phyloP scores from a whole-genome alignment of 345 rosid genomes.

The Gossypium turneri region DNA sequence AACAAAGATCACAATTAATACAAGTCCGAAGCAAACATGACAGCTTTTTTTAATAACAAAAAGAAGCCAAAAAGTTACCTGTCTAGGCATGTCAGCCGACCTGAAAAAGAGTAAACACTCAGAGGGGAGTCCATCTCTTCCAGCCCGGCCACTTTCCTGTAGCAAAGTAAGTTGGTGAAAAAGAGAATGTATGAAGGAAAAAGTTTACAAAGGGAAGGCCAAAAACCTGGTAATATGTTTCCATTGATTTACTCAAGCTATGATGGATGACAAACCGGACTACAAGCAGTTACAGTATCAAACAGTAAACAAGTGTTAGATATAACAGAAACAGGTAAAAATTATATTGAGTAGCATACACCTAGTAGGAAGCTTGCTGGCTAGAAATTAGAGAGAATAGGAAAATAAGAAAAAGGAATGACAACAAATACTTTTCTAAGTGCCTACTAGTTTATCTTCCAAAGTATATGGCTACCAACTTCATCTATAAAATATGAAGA shows the following conservation, averaged over 20 bases:
- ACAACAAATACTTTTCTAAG: background rate
- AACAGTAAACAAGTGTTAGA: background rate
- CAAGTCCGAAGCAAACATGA: background rate
- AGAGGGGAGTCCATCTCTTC: slow-evolving; percentile 94
- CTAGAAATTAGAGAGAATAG: background rate
- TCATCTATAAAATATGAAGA: background rate
- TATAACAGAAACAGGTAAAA: background rate
- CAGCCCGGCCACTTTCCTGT: slow-evolving; percentile 98
- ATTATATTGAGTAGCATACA: background rate
- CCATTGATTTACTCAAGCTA: slow-evolving; percentile 98
- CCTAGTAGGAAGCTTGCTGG: background rate
- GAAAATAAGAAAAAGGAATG: background rate
- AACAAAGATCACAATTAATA: slow-evolving; percentile 16
- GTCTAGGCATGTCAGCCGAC: slow-evolving; percentile 88
- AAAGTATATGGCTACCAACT: background rate
- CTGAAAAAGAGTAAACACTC: slow-evolving; percentile 84
- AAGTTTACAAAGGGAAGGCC: slow-evolving; percentile 11
- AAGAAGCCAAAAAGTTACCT: slow-evolving; percentile 39
- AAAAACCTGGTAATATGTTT: slow-evolving; percentile 91
- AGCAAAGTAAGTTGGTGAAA: slow-evolving; percentile 25
- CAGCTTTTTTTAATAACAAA: background rate
- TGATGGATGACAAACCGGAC: slow-evolving; percentile 99
- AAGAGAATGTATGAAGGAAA: slow-evolving; percentile 2
- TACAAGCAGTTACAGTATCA: slow-evolving; percentile 37
- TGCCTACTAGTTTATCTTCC: background rate